These are phyloP conservation scores for Helicocarpus griseus DNA, from an alignment of 2,329 filamentous ascomycete species.

Conservation along the genomic window DNA sequence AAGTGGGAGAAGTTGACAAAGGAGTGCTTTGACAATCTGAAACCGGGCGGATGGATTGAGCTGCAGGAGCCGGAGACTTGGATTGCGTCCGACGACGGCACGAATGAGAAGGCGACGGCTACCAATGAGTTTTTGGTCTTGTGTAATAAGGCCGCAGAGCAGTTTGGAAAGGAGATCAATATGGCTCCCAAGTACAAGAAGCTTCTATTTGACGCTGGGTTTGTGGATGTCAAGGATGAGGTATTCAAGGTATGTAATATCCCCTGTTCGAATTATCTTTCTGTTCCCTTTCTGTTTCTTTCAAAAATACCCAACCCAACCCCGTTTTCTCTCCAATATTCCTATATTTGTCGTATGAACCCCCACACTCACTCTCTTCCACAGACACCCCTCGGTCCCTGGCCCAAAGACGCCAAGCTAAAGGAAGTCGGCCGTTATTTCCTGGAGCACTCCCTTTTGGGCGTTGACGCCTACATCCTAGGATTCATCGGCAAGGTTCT, in stretches of 20 bases:
- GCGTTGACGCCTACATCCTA: constrained; percentile 17
- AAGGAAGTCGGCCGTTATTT: constrained; percentile 38
- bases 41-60: constrained; percentile 6
- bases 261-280: no score
- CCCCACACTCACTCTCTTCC: neutral
- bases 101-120: constrained; percentile 4
- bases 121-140: neutral
- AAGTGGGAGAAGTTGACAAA: neutral
- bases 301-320: no score
- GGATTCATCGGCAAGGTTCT: constrained; percentile 21
- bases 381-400: constrained; percentile 20
- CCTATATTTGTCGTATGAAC: no score
- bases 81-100: constrained; percentile 15
- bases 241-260: neutral
- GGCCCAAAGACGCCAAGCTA: constrained; percentile 36
- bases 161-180: neutral
- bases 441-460: constrained; percentile 15
- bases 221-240: neutral
- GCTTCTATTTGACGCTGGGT: constrained; percentile 21
- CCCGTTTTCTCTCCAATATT: no score
- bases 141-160: neutral
- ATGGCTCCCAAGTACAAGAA: constrained; percentile 12
- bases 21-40: constrained; percentile 22
- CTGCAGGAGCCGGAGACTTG: constrained; percentile 18
- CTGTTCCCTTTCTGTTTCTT: constrained; percentile 13